Base-by-base conservation (phyloP, 108 stramenopile species). In the Craspedostauros australis region DNA sequence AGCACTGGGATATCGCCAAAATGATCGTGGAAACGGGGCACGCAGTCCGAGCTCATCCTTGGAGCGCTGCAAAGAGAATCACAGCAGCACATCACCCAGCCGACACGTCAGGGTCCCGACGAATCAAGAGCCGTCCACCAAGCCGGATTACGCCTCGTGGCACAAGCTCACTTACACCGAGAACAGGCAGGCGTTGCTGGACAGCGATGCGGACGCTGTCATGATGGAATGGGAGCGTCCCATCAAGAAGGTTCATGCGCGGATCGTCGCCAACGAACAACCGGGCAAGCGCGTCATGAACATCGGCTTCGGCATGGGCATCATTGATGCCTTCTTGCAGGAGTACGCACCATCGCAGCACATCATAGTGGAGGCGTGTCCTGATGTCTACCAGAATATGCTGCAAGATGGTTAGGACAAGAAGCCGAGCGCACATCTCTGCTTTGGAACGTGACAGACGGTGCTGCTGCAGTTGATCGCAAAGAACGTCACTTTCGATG, bases 181-280 rank as follows among this genome's bases (percentile, higher is more conserved):
- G 18, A 64, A 73, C 12, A 58, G 64, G 33, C 61, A 54, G 20
- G 58, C 74, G 1, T 41, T 80, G 20, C 64, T 86, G 15, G 79
- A 80, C 46, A 48, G 61, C 42, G 86, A 88, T 47, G 46, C 77
- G 22, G 91, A 92, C 62, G 90, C 86, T 1, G 84, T 92, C 24
- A 92, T 92, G 90, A 92, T 92, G 90, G 83, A 92, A 65, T 92
- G 90, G 91, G 91, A 92, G 54, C 33, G 77, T 8, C 91, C 90
- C 2, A 64, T 92, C 27, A 92, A 88, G 90, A 60, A 78, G 20
- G 72, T 68, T n/a, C 90, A 92, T 65, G 86, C 90, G 2, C 49
- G 58, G 22, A 70, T 88, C 2, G 45, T 85, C 5, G 75, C 34
- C 62, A 31, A 9, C 33, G 27, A 29, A 33, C 14, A 7, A 21